Evolutionary conservation across 805 yeast species (phyloP).

Genomic region (Lachancea waltii): DNA sequence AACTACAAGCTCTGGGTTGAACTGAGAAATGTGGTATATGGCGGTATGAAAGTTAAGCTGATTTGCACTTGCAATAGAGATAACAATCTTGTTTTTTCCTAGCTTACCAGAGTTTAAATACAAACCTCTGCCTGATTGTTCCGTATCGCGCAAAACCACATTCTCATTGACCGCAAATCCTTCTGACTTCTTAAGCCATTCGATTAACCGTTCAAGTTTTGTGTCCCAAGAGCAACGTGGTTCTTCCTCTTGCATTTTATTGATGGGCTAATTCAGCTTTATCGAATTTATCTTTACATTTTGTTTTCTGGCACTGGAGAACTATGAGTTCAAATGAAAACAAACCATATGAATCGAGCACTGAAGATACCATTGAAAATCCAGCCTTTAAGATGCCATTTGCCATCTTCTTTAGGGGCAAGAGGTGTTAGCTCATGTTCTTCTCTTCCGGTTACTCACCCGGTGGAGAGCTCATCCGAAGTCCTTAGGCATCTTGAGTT

Average conservation of each 20-base stretch:
- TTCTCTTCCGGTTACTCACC: constrained; percentile 20
- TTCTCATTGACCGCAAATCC: constrained; percentile 35
- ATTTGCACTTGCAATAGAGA: constrained; percentile 51
- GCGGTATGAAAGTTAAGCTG: constrained; percentile 55
- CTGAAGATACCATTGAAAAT: too few species aligned
- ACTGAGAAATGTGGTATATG: constrained; percentile 37
- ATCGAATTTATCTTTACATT: too few species aligned
- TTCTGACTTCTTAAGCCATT: constrained; percentile 31
- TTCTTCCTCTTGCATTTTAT: too few species aligned
- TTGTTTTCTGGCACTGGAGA: too few species aligned
- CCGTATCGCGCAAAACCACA: constrained; percentile 38
- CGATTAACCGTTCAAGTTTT: constrained; percentile 18
- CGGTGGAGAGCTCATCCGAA: constrained; percentile 32
- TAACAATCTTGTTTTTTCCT: constrained; percentile 38
- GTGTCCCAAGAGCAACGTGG: constrained; percentile 5
- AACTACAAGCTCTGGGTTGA: constrained; percentile 23
- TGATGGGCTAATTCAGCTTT: too few species aligned
- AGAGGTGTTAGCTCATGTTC: constrained; percentile 8
- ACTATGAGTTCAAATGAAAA: too few species aligned
- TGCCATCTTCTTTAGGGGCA: background rate
- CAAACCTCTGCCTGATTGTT: constrained; percentile 59
- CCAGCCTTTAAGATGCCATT: too few species aligned
- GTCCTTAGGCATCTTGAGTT: constrained; percentile 41
- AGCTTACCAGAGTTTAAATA: constrained; percentile 36
- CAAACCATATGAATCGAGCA: too few species aligned